Evolutionary conservation across 768 basidiomycete species (phyloP).

Genomic region (Podaxis sp.): DNA sequence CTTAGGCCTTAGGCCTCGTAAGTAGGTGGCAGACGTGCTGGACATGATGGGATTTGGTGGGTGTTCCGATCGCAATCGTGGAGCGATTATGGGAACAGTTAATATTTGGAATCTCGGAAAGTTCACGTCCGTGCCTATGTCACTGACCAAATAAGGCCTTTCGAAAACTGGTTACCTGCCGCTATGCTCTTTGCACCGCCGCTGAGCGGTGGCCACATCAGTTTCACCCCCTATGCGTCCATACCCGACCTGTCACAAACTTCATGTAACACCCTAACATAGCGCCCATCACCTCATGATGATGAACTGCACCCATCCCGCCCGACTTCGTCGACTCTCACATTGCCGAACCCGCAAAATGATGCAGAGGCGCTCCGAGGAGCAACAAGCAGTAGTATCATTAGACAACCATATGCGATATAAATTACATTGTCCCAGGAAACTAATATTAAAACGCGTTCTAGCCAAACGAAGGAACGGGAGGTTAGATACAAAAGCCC

Average conservation of each 20-base stretch:
- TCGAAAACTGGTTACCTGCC: no score
- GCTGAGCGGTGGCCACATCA: neutral
- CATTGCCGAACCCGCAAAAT: neutral
- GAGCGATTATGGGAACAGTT: neutral
- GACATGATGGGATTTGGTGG: neutral
- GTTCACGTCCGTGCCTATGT: neutral
- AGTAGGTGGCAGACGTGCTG: no score
- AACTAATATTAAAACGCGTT: slow-evolving; percentile 1
- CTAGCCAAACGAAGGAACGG: neutral
- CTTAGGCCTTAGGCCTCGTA: no score
- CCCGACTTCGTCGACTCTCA: neutral
- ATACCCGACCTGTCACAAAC: neutral
- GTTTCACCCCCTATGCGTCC: neutral
- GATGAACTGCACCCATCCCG: neutral
- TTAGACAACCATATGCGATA: slow-evolving; percentile 21
- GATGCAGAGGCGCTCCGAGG: neutral
- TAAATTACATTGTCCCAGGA: slow-evolving; percentile 36
- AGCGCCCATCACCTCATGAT: neutral
- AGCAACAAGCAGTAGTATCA: neutral
- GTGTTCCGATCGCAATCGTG: neutral
- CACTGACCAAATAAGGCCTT: neutral
- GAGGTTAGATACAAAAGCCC: neutral
- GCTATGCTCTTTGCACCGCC: no score
- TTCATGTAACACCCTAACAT: neutral
- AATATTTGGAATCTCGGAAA: neutral